Conservation (phyloP, 768 basidiomycete genomes). For the Hericium erinaceus region DNA sequence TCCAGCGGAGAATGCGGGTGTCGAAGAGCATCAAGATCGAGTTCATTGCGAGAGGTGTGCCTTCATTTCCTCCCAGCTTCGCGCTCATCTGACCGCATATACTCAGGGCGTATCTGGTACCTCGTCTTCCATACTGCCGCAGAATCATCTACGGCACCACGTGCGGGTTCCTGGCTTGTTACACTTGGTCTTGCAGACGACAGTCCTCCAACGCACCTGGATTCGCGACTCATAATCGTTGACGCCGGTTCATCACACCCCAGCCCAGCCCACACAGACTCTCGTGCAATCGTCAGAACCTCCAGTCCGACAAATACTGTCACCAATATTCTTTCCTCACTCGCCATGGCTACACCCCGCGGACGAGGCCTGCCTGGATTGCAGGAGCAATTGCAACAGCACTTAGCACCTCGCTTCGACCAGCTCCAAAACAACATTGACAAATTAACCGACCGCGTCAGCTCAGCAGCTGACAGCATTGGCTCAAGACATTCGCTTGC, state of each 20-base stretch:
- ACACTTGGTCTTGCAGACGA: constrained; percentile 7
- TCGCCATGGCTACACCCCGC: not conserved
- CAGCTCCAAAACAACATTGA: too few species aligned
- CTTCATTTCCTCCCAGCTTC: not conserved
- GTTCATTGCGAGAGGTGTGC: constrained; percentile 52
- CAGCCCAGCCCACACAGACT: not conserved
- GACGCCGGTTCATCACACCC: not conserved
- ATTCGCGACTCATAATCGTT: not conserved
- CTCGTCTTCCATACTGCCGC: constrained; percentile 1
- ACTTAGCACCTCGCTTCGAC: too few species aligned
- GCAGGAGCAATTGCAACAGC: too few species aligned
- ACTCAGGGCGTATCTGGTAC: constrained; percentile 10
- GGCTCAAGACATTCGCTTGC: too few species aligned
- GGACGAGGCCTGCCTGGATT: not conserved
- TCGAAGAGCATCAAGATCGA: constrained; percentile 44
- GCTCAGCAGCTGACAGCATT: too few species aligned
- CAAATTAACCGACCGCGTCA: too few species aligned
- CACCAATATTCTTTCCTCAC: not conserved
- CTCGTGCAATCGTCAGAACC: not conserved
- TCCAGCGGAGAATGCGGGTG: constrained; percentile 61
- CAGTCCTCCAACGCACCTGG: not conserved
- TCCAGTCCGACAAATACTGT: not conserved
- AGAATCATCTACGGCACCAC: not conserved
- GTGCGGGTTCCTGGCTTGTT: constrained; percentile 9
- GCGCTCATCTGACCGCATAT: not conserved